These are phyloP conservation scores for Sorghum bicolor DNA, from an alignment of 176 grass and related monocot species.

Conservation along the genomic window DNA sequence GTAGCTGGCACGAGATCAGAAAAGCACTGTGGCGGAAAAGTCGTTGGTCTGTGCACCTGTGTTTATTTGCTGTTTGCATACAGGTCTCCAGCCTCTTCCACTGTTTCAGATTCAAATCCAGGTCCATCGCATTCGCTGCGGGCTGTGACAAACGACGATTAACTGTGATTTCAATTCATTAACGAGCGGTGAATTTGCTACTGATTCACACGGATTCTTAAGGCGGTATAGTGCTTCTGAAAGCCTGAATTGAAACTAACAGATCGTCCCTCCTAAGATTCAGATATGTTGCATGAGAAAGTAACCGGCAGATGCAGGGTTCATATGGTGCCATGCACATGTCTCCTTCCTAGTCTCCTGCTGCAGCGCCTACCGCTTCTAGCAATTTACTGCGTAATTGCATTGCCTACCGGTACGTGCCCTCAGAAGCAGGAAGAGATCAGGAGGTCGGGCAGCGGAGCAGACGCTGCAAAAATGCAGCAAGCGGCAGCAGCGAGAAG, in stretches of 20 bases:
- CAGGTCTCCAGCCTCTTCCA: neutral
- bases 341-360: neutral
- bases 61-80: neutral
- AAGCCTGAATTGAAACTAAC: constrained; percentile 5
- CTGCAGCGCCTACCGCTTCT: neutral
- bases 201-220: neutral
- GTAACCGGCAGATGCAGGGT: neutral
- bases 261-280: neutral
- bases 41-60: neutral
- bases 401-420: neutral
- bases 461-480: neutral
- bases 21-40: neutral
- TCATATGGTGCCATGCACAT: neutral
- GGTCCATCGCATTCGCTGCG: neutral
- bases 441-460: neutral
- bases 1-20: neutral
- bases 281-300: neutral
- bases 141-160: neutral
- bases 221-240: neutral
- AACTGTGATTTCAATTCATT: neutral
- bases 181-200: neutral
- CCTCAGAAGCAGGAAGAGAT: neutral
- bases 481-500: neutral
- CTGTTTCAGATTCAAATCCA: neutral
- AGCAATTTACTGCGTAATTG: neutral